Conservation (phyloP, 192 early-diverging fungal species). For the Coemansia guatemalensis region DNA sequence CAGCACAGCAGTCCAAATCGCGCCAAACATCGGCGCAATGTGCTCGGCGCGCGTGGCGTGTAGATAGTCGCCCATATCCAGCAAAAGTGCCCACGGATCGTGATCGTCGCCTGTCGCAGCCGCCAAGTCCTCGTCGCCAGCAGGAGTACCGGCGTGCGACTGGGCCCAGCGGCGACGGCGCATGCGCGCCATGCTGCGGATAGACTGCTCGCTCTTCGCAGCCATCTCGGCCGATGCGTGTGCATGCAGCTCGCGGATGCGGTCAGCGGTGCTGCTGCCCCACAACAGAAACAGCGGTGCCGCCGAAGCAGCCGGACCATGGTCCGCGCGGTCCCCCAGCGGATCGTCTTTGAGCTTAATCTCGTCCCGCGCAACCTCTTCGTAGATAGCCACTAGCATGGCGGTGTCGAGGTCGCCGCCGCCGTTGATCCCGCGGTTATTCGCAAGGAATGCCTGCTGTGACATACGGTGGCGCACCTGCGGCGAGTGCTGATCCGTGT, state of each 20-base stretch:
- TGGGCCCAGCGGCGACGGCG: constrained; percentile 37
- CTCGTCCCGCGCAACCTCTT: constrained; percentile 80
- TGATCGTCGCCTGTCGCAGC: not conserved
- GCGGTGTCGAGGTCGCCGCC: constrained; percentile 73
- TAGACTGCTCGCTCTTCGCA: constrained; percentile 68
- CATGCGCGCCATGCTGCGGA: constrained; percentile 61
- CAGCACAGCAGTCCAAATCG: constrained; percentile 85
- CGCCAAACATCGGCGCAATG: constrained; percentile 89
- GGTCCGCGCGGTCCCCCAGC: constrained; percentile 29
- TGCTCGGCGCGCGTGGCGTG: constrained; percentile 82
- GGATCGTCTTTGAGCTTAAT: constrained; percentile 94
- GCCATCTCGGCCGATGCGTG: constrained; percentile 67
- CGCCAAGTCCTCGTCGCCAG: not conserved
- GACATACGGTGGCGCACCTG: constrained; percentile 89
- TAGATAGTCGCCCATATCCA: constrained; percentile 59
- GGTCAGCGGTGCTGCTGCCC: constrained; percentile 41
- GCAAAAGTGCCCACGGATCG: constrained; percentile 31
- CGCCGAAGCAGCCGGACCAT: constrained; percentile 34
- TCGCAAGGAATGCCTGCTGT: constrained; percentile 79
- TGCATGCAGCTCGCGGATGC: constrained; percentile 58
- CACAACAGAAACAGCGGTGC: constrained; percentile 45
- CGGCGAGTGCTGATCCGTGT: constrained; percentile 88
- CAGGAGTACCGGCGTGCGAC: not conserved
- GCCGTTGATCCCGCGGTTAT: constrained; percentile 94
- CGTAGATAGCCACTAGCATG: constrained; percentile 72